Percentiles rank a stretch among this genome's conserved stretches.
phyloP scores from a whole-genome alignment of 257 asterid species.

The Penstemon eatonii region DNA sequence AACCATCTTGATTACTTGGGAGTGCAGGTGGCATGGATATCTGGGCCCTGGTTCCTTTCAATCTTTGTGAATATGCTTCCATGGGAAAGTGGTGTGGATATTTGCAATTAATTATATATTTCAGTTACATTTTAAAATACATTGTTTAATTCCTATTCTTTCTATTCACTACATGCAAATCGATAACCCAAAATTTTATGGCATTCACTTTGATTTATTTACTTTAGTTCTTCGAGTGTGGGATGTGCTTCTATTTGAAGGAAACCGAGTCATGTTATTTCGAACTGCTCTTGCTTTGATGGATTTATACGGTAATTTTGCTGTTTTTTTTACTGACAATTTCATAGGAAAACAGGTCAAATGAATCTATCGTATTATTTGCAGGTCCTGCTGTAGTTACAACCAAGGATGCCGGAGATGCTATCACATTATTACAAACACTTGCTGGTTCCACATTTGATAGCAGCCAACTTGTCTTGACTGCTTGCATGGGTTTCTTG shows the following conservation, averaged over 20 bases:
- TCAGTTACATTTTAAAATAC: constrained; percentile 13
- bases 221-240: constrained; percentile 84
- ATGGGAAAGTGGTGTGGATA: constrained; percentile 89
- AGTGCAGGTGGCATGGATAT: constrained; percentile 87
- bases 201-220: constrained; percentile 14
- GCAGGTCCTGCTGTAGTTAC: constrained; percentile 88
- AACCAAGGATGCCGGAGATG: constrained; percentile 90
- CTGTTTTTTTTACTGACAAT: background rate
- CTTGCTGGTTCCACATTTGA: constrained; percentile 87
- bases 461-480: constrained; percentile 94
- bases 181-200: background rate
- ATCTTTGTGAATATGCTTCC: constrained; percentile 86
- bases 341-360: constrained; percentile 24
- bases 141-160: constrained; percentile 15
- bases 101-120: constrained; percentile 26
- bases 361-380: constrained; percentile 22
- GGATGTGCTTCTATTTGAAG: constrained; percentile 95
- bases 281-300: constrained; percentile 90
- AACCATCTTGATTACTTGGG: constrained; percentile 89
- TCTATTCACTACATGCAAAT: constrained; percentile 15
- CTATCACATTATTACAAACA: constrained; percentile 72
- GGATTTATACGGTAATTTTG: constrained; percentile 81
- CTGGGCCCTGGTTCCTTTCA: constrained; percentile 91
- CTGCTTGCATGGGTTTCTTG: constrained; percentile 90
- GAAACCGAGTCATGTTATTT: constrained; percentile 93